Base-by-base conservation (phyloP, 495 filamentous ascomycete genomes). In the Aspergillus biplanus region DNA sequence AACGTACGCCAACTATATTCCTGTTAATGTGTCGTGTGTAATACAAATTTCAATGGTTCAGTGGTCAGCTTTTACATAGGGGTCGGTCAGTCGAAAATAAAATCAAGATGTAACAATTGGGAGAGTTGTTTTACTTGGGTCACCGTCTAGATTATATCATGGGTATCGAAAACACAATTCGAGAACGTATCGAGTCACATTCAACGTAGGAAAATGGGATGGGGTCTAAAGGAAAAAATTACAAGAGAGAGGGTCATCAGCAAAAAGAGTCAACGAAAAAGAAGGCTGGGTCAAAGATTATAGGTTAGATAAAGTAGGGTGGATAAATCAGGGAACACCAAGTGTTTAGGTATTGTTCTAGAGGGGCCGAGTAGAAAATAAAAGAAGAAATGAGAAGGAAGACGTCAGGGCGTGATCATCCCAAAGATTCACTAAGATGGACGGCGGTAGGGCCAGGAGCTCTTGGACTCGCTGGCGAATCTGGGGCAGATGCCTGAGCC, bases 341-440 rank as follows among this genome's bases (percentile, higher is more conserved):
- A 27, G 21, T 27, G 21, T 27, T 27, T 27, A 27, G 21, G 21
- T 27, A 27, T 27, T 27, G 21, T 27, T 27, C 21, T 27, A 27
- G 3, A 13, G 7, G n/a, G 42, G 44, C 5, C 21, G 12, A 16
- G 33, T 57, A 50, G 18, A 42, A 42, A 47, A 34, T 13, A n/a
- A 44, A 52, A 32, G 42, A 12, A 34, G 15, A 16, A 9, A 47
- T 49, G 37, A 61, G 55, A 62, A 48, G 52, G 15, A 48, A n/a
- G 15, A n/a, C 27, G 48, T 5, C 32, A n/a, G 46, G 21, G 2
- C 16, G 46, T 15, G n/a, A 37, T 76, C 61, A 81, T 56, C 79
- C 78, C 27, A 82, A 63, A 13, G 75, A 71, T 64, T 80, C 78
- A 32, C 73, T 72, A 6, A 78, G 68, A 53, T 76, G 71, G n/a